A percentile compares a stretch with the other conserved stretches of the same genome.
Conservation (phyloP, 805 yeast species). For the Kodamaea laetipori region DNA sequence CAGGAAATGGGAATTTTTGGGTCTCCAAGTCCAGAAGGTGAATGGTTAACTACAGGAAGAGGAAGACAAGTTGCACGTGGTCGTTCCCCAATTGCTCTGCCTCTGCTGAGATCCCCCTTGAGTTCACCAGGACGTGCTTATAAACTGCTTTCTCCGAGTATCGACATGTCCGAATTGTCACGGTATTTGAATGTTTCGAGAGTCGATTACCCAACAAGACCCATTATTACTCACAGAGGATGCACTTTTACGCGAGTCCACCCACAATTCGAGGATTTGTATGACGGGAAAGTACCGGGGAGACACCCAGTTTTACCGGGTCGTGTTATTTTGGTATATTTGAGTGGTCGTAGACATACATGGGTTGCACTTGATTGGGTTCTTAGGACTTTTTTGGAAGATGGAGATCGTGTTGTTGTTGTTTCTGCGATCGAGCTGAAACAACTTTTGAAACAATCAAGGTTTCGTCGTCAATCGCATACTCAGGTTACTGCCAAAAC, state of each 20-base stretch:
- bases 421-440: slow-evolving; percentile 49
- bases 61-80: slow-evolving; percentile 10
- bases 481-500: slow-evolving; percentile 19
- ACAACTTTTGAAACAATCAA: slow-evolving; percentile 5
- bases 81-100: slow-evolving; percentile 12
- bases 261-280: slow-evolving; percentile 48
- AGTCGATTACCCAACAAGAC: slow-evolving; percentile 39
- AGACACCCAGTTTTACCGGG: slow-evolving; percentile 47
- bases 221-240: slow-evolving; percentile 43
- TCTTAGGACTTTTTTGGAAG: slow-evolving; percentile 51
- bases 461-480: slow-evolving; percentile 9
- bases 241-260: slow-evolving; percentile 51
- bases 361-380: slow-evolving; percentile 84
- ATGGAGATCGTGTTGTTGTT: slow-evolving; percentile 69
- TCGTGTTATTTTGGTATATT: slow-evolving; percentile 61
- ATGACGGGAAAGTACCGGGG: slow-evolving; percentile 36
- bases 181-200: slow-evolving; percentile 14
- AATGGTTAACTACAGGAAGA: not conserved
- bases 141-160: slow-evolving; percentile 7
- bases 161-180: slow-evolving; percentile 11
- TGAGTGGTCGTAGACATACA: slow-evolving; percentile 72
- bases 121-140: slow-evolving; percentile 15
- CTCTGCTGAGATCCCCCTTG: slow-evolving; percentile 13
- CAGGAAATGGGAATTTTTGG: not conserved
- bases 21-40: not conserved